These are phyloP conservation scores for Protea cynaroides DNA, from an alignment of 164 flowering plant species.

Conservation along the genomic window DNA sequence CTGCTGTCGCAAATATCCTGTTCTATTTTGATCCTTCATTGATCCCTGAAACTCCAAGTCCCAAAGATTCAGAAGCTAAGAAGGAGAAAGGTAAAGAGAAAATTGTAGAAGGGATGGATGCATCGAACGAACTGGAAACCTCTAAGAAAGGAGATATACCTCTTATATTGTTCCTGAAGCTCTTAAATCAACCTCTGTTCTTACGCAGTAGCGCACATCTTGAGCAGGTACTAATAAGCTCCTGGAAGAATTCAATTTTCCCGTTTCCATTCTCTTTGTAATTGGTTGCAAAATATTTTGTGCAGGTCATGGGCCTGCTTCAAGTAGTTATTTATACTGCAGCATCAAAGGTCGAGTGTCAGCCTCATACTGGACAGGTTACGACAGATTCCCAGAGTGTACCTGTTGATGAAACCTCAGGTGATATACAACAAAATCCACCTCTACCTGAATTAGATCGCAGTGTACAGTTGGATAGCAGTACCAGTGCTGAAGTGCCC, in stretches of 20 bases:
- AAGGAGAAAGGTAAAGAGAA: conserved; percentile 61
- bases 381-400: conserved; percentile 20
- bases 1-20: conserved; percentile 66
- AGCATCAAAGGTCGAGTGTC: conserved; percentile 50
- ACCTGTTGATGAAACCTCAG: conserved; percentile 28
- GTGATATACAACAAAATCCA: conserved; percentile 27
- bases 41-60: conserved; percentile 24
- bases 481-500: conserved; percentile 23
- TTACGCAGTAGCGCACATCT: conserved; percentile 73
- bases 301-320: conserved; percentile 73
- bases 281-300: conserved; percentile 1
- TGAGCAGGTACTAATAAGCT: conserved; percentile 60
- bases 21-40: conserved; percentile 58
- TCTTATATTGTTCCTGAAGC: conserved; percentile 58
- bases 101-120: conserved; percentile 33
- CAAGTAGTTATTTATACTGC: conserved; percentile 68
- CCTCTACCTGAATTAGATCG: conserved; percentile 20
- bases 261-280: neutral
- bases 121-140: conserved; percentile 11
- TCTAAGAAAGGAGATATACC: conserved; percentile 43
- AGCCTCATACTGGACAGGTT: conserved; percentile 28
- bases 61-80: conserved; percentile 25
- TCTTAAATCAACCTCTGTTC: conserved; percentile 65
- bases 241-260: neutral
- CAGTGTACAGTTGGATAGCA: conserved; percentile 26